Evolutionary conservation across 441 rosid species (phyloP), one percentile per base, ranked within the genome.

Genomic region (Gossypium davidsonii): DNA sequence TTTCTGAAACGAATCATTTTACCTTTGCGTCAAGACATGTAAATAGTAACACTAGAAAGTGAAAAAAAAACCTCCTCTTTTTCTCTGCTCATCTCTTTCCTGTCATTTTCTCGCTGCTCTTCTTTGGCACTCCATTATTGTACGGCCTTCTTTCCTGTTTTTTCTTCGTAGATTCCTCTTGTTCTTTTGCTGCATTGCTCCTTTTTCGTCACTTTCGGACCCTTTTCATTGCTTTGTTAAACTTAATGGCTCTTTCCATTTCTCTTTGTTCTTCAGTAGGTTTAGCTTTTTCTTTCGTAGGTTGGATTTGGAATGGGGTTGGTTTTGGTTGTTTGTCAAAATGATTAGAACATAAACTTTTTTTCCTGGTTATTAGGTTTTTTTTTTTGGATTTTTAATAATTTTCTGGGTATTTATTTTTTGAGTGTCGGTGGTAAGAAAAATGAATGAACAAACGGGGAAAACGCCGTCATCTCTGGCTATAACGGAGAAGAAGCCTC

Each of bases 401-500:
- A 46, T 52, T 37, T 74, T 58, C 18, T 62, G 18, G 44, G 44
- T 61, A 25, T 21, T 34, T 34, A 34, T 34, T 34, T 17, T 64
- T 37, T 8, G 56, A 67, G 37, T 56, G 56, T 78, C 25, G 67
- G 74, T 75, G 83, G 73, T 71, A 63, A 79, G 81, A 66, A 77
- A 88, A 79, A 86, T 89, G 91, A 83, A 73, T 76, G 90, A 85
- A 61, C 72, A 89, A 85, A 58, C 73, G 79, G 34, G 70, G 81
- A 0, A 73, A 74, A 61, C 88, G 68, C 70, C 80, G 69, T 64
- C 93, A 3, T 71, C 83, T 79, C 66, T 87, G 79, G 91, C 95
- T 14, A 67, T 90, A 51, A 77, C 90, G 17, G 95, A 94, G 89
- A 94, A 89, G 75, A 77, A 80, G 74, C 76, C 88, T 67, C 85